Evolutionary conservation across 345 rosid genomes (phyloP), one percentile per base, ranked within the genome.

Genomic region (Pistacia integerrima): DNA sequence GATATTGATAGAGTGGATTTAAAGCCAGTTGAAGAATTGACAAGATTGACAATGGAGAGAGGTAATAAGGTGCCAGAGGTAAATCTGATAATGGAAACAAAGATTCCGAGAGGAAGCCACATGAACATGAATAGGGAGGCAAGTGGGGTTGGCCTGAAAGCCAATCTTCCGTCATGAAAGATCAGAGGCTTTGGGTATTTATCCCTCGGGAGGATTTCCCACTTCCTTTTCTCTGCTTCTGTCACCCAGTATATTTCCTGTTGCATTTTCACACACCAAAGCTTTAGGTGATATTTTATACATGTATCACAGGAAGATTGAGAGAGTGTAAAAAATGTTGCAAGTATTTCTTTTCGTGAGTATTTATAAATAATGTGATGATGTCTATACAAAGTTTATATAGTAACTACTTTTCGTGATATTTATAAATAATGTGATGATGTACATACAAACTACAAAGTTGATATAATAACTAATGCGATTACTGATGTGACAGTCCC

Each of bases 101-200:
- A 33, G 20, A 77, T 57, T 2, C 91, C 83, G 12, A 84, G 64
- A 11, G 84, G 87, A 60, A 84, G 74, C 80, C 85, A 81, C 41
- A 82, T 41, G 80, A 82, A 41, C 88, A 86, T 83, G 57, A 63
- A 44, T 60, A 81, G 58, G 28, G 84, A 62, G 11, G 81, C 73
- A 30, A 74, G 18, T 62, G 83, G 84, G 17, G 84, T 73, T 58
- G 89, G 91, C 72, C 78, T 80, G 44, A 84, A 83, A 67, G 86
- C 86, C 73, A 87, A 72, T 61, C 87, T 82, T 65, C 86, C 87
- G 68, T 82, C 89, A 64, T 81, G 89, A 73, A 85, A 85, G 56
- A 85, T 80, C 66, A 85, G 63, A 35, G 84, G 86, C 76, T 80
- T 83, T 70, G 82, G 78, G 54, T 83, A 81, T 74, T 74, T 87